Evolutionary conservation across 2,329 filamentous ascomycete genomes (phyloP), one percentile per base, ranked within the genome.

Genomic region (Xylariaceae sp.): DNA sequence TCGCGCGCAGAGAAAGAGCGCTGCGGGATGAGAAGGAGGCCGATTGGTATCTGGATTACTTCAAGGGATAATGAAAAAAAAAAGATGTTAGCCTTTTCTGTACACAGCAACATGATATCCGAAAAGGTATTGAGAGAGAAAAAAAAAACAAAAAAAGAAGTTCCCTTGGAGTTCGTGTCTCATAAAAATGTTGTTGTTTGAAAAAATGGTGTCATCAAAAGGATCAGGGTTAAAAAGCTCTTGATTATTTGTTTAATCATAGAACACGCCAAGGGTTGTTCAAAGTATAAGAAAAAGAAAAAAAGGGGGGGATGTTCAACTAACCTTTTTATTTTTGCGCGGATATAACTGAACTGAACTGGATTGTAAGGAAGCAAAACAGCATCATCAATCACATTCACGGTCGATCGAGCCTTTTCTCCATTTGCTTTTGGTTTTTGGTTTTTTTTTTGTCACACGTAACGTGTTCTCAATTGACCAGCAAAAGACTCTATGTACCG

Each of bases 171-270:
- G 31, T 2, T 51, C 52, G 67, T 72, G 71, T 76, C 79, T 84
- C 81, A 83, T 81, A 82, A 63, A 65, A 72, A 9, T 79, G 70
- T 70, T 57, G 54, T 82, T 82, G 74, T 19, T 19, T 19, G 19
- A 19, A 78, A 80, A 63, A 68, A 67, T 80, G 64, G 67, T 71
- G 72, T 82, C 80, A 80, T 83, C 77, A 82, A 76, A 65, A 67
- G 73, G 69, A 72, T 75, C 80, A 83, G 80, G 80, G 80, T 84
- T 84, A 84, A 84, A 84, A 84, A 84, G 80, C 80, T 83, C 80
- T 78, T 81, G 77, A 75, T 57, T 65, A 70, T 70, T 68, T 71
- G 73, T 76, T 72, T 77, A 80, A 83, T 82, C 80, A 78, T 83
- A 60, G 77, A 73, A 73, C 60, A 59, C 48, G 51, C 49, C 34